Conservation (phyloP, 2,329 filamentous ascomycete species). For the Fusarium albidum region DNA sequence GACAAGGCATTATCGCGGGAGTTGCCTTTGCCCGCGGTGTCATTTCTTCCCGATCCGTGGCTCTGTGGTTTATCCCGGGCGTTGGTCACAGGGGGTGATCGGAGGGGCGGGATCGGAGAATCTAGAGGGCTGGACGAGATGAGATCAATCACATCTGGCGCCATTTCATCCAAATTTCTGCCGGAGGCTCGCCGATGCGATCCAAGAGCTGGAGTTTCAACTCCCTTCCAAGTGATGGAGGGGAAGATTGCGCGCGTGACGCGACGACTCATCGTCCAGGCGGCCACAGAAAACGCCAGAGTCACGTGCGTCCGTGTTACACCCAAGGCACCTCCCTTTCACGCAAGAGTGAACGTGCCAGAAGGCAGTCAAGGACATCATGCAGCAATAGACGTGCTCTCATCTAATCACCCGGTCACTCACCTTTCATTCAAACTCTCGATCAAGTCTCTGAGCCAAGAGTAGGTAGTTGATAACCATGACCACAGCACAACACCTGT, state of each 20-base stretch:
- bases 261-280: slow-evolving; percentile 10
- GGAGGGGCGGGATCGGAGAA: slow-evolving; percentile 1
- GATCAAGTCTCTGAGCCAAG: no score
- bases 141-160: slow-evolving; percentile 47
- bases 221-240: slow-evolving; percentile 12
- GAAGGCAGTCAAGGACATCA: not conserved
- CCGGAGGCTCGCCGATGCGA: not conserved
- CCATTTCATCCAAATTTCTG: slow-evolving; percentile 37
- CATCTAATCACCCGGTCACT: no score
- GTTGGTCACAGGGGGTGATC: not conserved
- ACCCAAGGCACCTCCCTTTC: not conserved
- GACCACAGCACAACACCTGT: no score
- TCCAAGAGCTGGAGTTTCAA: not conserved
- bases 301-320: slow-evolving; percentile 29
- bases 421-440: no score
- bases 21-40: not conserved
- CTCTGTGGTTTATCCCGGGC: not conserved
- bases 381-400: no score
- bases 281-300: slow-evolving; percentile 39
- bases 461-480: no score
- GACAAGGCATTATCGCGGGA: not conserved
- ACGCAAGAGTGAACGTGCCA: not conserved
- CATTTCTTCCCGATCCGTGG: not conserved
- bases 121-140: slow-evolving; percentile 47
- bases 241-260: slow-evolving; percentile 29